Evolutionary conservation across 148 eudicot genomes (phyloP), one percentile per base, ranked within the genome.

Genomic region (Rhododendron kiyosumense): DNA sequence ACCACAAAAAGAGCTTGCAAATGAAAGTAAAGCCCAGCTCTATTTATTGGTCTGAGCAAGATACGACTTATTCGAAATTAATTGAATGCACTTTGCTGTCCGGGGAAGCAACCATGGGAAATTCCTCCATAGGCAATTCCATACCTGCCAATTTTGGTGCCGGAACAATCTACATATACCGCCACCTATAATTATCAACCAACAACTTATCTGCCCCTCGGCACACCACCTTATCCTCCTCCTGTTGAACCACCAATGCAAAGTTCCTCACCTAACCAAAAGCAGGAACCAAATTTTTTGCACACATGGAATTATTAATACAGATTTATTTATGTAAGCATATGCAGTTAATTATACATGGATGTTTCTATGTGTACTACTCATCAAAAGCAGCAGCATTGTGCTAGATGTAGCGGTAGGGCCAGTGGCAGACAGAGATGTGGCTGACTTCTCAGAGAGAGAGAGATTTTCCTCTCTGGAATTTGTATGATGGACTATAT

Each of bases 371-470:
- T 20, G 36, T 38, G 22, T 63, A 61, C 11, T 85, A 94, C 98
- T 86, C 90, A 14, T 91, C 88, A 3, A 96, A 92, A 65, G 85
- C 90, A 5, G 87, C 30, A 1, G 90, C 90, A 54, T 91, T 93
- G 81, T 92, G 95, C 3, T 94, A 86, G 20, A 96, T 91, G 22
- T 88, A 96, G 1, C 83, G 84, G 54, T 94, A 87, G 14, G 93
- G 90, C 1, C 89, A 84, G 51, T 89, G 91, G 0, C 89, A 88
- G 14, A 95, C 94, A 4, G 99, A 94, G 4, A 95, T 93, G 1
- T 98, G 92, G 97, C 97, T 12, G 94, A 93, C 82, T 89, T 92
- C 92, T 96, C 99, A 69, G 2, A 91, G 87, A 9, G 96, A 90
- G 48, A 96, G 89, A 61, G n/a, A 61, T 2, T 61, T 61, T 20